A percentile compares a stretch with the other conserved stretches of the same genome.
Evolutionary conservation across 495 filamentous ascomycete species (phyloP).

Genomic region (Polyplosphaeria fusca): DNA sequence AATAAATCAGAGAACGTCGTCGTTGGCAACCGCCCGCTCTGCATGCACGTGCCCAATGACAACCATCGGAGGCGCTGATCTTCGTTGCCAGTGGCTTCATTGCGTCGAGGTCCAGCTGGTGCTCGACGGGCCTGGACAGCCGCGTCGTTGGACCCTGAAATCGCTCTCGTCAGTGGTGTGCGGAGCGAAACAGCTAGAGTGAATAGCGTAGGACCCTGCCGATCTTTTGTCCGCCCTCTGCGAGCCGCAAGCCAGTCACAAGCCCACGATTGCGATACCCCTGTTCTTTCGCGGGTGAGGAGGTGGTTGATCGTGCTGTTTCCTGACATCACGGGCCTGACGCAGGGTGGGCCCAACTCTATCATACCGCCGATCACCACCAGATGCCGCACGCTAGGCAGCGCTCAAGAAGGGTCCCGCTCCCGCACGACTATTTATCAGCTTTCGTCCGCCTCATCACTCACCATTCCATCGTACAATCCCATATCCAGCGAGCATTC

Average conservation of each 20-base stretch:
- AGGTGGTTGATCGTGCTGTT: neutral
- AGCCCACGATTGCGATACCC: neutral
- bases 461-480: neutral
- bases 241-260: neutral
- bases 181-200: no score
- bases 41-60: neutral
- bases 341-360: neutral
- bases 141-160: neutral
- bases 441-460: neutral
- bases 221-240: neutral
- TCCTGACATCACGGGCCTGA: neutral
- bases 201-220: neutral
- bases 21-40: no score
- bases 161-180: no score
- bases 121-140: neutral
- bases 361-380: constrained; percentile 5
- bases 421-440: constrained; percentile 12
- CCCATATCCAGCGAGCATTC: neutral
- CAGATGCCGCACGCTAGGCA: neutral
- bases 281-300: neutral
- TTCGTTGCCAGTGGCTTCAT: neutral
- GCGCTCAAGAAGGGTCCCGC: neutral
- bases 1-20: no score
- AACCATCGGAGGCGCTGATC: neutral
- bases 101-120: neutral